Conservation (phyloP, 805 yeast genomes). For the Metschnikowia hibisci region DNA sequence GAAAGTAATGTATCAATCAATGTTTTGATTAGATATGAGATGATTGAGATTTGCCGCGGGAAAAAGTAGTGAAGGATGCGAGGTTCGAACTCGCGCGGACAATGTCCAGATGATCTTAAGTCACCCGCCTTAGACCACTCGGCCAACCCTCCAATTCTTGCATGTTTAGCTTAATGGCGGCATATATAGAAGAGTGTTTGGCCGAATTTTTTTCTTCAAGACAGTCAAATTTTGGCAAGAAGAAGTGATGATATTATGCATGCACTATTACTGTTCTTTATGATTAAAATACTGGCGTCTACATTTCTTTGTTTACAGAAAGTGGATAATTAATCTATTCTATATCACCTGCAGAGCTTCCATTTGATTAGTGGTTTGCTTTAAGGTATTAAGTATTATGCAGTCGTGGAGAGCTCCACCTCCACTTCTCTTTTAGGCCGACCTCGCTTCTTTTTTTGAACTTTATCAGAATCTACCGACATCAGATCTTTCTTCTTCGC, state of each 20-base stretch:
- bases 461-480: constrained; percentile 3
- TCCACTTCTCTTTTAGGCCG: constrained; percentile 11
- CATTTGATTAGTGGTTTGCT: neutral
- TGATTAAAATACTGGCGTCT: too few relatives aligned
- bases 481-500: constrained; percentile 7
- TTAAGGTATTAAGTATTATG: neutral
- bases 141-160: constrained; percentile 42
- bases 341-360: neutral
- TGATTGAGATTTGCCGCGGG: neutral
- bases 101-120: constrained; percentile 47
- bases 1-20: neutral
- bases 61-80: constrained; percentile 44
- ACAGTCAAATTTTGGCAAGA: too few relatives aligned
- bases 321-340: neutral
- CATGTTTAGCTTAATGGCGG: too few relatives aligned
- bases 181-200: too few relatives aligned
- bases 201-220: too few relatives aligned
- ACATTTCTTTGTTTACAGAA: neutral
- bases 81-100: constrained; percentile 54
- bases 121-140: constrained; percentile 52
- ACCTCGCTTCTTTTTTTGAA: constrained; percentile 12
- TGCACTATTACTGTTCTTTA: too few relatives aligned
- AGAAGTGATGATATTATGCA: too few relatives aligned
- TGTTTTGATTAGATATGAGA: neutral
- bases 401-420: neutral